Base-by-base conservation (phyloP, 2,329 filamentous ascomycete species). In the Clarireedia sp. region DNA sequence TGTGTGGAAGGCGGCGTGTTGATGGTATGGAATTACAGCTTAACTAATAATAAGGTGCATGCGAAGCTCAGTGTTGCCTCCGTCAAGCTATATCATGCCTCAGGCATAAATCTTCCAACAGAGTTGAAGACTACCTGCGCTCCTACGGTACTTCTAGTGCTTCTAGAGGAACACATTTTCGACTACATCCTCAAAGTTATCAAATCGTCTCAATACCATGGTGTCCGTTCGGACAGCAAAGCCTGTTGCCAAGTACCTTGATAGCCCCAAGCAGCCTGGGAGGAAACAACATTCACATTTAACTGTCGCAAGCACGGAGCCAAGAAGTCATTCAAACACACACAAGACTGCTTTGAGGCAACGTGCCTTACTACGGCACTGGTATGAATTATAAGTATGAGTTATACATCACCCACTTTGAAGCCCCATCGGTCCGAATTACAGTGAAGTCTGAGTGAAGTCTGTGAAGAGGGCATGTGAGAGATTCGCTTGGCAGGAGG, bases 21-120 rank as follows among this genome's bases (percentile, higher is more conserved):
- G 53, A 55, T 51, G 48, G 48, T 33, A 33, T 33, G 29, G 29
- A 33, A 33, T 33, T 33, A 33, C 29, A 51, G 24, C 49, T 44
- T 21, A 21, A 26, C 14, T 29, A 29, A 23, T 52, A 47, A 17
- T 49, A 51, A 45, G 53, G 49, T 51, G 37, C 37, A 36, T 55
- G 53, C 53, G 53, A 55, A 55, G 53, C 53, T 55, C 52, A 33
- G 24, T 51, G 47, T 46, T 55, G 53, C 53, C 53, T 55, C 37
- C 40, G 40, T 19, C 41, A 24, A 47, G 7, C 12, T 4, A 53
- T 6, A 24, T 2, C 7, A 19, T 52, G 50, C 50, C 50, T 52
- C 29, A 52, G 50, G 50, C 29, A 17, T 12, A 3, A 19, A 12
- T 5, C 2, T 5, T 29, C 19, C 16, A 17, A 17, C 23, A 17